Base-by-base conservation (phyloP, 768 basidiomycete genomes). In the Tulasnella sp. region DNA sequence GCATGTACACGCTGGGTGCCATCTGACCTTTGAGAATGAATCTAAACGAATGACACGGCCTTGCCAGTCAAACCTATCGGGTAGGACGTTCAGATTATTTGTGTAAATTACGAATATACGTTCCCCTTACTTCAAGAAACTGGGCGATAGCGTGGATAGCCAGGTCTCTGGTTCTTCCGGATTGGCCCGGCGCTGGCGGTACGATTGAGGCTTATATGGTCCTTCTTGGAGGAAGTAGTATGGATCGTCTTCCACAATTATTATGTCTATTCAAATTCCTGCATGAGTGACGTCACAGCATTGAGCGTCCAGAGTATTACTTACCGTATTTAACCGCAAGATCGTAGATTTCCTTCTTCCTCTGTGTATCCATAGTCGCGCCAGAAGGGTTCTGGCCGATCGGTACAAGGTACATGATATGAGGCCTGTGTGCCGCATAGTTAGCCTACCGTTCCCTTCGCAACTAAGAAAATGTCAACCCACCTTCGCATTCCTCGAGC, bases 341-440 rank as follows among this genome's bases (percentile, higher is more conserved):
- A n/a, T 88, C 87, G 82, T 95, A 95, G 74, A 95, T 91, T 67
- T 87, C 88, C 83, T 90, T 88, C 85, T 94, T 94, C 79, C 93
- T 85, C 75, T 85, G 81, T 1, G 82, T 80, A 12, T 85, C 82
- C 88, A 91, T 91, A 0, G 90, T 91, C 31, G 87, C 84, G 29
- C 93, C 93, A 6, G 89, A 91, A 5, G 93, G 94, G 82, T 95
- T 95, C 83, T 95, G 93, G 36, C 92, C 92, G n/a, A 92, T 86
- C 0, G 93, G 91, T 15, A 93, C 85, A 4, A 89, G 91, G 81
- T 93, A 93, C 82, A 93, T 85, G 38, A 92, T 87, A 80, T 87
- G 90, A 49, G 91, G 91, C 45, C 90, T 91, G 71, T 37, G 12
- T 3, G 39, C 29, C 71, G 15, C 7, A 17, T 31, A n/a, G 39